Evolutionary conservation across 2,329 filamentous ascomycete species (phyloP).

Genomic region (Truncatella angustata): DNA sequence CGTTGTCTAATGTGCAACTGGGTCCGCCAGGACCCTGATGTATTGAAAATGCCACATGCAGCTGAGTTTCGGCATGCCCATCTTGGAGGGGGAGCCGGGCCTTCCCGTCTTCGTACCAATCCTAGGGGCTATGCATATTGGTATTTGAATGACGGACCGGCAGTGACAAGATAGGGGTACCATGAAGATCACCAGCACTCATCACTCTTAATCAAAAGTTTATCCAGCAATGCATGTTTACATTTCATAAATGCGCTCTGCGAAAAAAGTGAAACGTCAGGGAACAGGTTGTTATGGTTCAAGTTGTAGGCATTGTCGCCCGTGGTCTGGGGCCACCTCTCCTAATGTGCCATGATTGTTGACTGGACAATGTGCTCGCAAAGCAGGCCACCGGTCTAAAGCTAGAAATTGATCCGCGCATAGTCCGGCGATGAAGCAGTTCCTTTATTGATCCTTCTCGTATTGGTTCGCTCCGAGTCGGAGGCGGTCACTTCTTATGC

Average conservation of each 20-base stretch:
- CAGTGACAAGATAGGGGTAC: background rate
- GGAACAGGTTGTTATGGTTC: no score
- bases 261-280: no score
- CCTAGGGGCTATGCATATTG: background rate
- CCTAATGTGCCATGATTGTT: background rate
- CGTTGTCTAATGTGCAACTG: constrained; percentile 7
- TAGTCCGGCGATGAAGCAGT: background rate
- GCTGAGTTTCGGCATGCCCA: constrained; percentile 3
- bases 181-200: no score
- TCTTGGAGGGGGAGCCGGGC: background rate
- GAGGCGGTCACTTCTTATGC: constrained; percentile 29
- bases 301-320: no score
- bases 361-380: background rate
- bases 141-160: background rate
- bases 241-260: no score
- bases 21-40: background rate
- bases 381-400: background rate
- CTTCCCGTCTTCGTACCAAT: background rate
- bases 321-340: background rate
- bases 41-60: background rate
- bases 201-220: no score
- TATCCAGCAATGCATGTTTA: no score
- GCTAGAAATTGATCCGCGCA: constrained; percentile 3
- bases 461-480: constrained; percentile 28
- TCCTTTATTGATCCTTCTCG: constrained; percentile 12